Base-by-base conservation (phyloP, 805 yeast genomes). In the Saccharomycopsis sp. region DNA sequence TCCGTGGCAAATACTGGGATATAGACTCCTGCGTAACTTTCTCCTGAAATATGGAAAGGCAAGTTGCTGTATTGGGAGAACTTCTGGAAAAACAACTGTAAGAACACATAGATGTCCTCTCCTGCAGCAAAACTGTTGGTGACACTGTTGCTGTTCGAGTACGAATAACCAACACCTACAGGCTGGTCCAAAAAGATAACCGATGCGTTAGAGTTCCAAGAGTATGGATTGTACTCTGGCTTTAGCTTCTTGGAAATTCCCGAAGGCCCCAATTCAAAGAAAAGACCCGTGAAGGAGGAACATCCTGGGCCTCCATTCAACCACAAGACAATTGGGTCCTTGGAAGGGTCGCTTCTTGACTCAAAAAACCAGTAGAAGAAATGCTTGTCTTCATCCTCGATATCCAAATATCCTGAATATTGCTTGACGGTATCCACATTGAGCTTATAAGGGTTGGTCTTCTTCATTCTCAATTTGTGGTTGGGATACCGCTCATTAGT, bases 221-320 rank as follows among this genome's bases (percentile, higher is more conserved):
- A 80, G 72, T 83, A 73, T 21, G 91, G 91, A 74, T 89, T 89
- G 71, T 73, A 73, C 48, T 79, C 76, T 21, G 91, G 91, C 65
- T 80, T 79, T 60, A 84, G 69, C 24, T 85, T 80, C 48, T 80
- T 70, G 59, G 76, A 79, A 61, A 89, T 83, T 21, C 84, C 76
- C 1, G 95, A 78, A 15, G 96, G 92, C 29, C 97, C 96, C 65
- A 89, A 78, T 70, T 90, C 97, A 69, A 89, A 88, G 68, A 89
- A 86, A 64, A 88, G 78, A 0, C 96, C 96, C 14, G 95, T 88
- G 73, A 89, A 73, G 9, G 96, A 88, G 15, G 95, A 87, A 73
- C 97, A 90, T 2, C 97, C 97, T 50, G 97, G 97, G 16, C 97
- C 97, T 65, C 97, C 97, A 68, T 90, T 90, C 68, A 90, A 78